These are phyloP conservation scores for Termitomyces sp. DNA, from an alignment of 768 basidiomycete genomes.

Conservation along the genomic window DNA sequence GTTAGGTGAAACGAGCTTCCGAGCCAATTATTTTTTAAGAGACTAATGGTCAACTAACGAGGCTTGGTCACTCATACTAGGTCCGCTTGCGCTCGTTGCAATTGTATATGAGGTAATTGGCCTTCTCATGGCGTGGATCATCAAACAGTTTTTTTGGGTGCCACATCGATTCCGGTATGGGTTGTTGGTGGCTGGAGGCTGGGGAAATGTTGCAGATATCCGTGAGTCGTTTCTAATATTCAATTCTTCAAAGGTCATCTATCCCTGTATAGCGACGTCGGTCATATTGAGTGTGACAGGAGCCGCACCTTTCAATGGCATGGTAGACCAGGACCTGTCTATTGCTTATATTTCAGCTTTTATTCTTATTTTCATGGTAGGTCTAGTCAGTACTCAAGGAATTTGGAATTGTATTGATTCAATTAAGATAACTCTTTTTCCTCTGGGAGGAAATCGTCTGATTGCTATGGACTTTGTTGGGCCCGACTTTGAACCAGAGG, in stretches of 20 bases:
- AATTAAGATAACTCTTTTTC: conserved; percentile 56
- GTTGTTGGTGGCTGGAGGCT: conserved; percentile 62
- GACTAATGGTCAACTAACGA: neutral
- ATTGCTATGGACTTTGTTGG: conserved; percentile 61
- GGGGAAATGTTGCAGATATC: conserved; percentile 66
- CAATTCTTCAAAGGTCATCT: neutral
- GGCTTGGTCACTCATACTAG: conserved; percentile 25
- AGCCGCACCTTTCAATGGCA: conserved; percentile 54
- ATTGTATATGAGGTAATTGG: conserved; percentile 56
- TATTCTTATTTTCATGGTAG: conserved; percentile 53
- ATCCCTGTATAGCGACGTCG: conserved; percentile 43
- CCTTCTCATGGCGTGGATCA: conserved; percentile 43
- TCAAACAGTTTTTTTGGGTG: conserved; percentile 66
- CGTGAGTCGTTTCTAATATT: conserved; percentile 34
- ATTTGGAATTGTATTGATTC: neutral
- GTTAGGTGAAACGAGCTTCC: conserved; percentile 34
- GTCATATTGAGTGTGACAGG: conserved; percentile 60
- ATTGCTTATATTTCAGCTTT: conserved; percentile 65
- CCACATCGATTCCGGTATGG: conserved; percentile 74
- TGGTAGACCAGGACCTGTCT: conserved; percentile 51
- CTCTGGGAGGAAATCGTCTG: conserved; percentile 49
- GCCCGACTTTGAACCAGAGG: conserved; percentile 54
- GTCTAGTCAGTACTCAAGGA: conserved; percentile 9
- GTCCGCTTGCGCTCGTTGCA: conserved; percentile 59
- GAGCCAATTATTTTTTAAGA: neutral